Conservation (phyloP, 129 eudicot species). For the Arctium minus region DNA sequence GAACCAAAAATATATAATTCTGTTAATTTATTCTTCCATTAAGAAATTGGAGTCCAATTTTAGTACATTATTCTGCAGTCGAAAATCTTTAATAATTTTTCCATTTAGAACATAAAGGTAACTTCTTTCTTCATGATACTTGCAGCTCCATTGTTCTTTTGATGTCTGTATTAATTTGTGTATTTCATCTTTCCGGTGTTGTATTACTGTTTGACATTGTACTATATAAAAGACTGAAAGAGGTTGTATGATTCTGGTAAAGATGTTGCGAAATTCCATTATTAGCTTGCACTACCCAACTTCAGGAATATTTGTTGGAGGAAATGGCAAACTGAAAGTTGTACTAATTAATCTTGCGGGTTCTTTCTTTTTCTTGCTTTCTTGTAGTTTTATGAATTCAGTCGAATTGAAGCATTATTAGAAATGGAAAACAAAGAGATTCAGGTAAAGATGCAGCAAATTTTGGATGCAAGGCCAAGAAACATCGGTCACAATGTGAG, state of each 20-base stretch:
- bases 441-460: conserved; percentile 50
- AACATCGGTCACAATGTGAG: conserved; percentile 67
- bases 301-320: conserved; percentile 23
- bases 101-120: neutral
- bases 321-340: conserved; percentile 30
- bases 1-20: neutral
- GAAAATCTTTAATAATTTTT: neutral
- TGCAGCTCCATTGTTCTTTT: neutral
- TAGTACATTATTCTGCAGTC: neutral
- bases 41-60: neutral
- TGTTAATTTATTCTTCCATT: neutral
- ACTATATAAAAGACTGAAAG: neutral
- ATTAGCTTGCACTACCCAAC: neutral
- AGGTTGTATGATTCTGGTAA: neutral
- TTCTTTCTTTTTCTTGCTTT: neutral
- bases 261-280: neutral
- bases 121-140: neutral
- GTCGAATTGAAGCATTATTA: neutral
- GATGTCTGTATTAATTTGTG: neutral
- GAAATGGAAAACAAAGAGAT: conserved; percentile 63
- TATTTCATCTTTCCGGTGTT: neutral
- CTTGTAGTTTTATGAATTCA: neutral
- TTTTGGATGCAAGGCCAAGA: conserved; percentile 83
- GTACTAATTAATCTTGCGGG: neutral
- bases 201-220: neutral